Conservation (phyloP, 2,329 filamentous ascomycete genomes). For the Sclerotinia sclerotiorum region DNA sequence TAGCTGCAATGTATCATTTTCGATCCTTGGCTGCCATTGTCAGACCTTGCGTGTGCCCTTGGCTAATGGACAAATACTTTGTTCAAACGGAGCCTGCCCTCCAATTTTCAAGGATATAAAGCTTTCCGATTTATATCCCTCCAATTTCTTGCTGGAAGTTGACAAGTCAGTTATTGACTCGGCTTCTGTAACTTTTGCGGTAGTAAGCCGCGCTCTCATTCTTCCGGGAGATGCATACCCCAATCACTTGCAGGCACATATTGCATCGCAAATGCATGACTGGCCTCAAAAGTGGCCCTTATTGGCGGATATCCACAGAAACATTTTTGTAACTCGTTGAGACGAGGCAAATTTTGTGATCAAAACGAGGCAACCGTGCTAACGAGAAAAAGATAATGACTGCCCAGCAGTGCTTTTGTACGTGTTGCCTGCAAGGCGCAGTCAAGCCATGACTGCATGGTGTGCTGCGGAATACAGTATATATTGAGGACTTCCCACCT, state of each 20-base stretch:
- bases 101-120: neutral
- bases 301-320: slow-evolving; percentile 22
- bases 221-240: slow-evolving; percentile 7
- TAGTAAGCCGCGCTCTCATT: slow-evolving; percentile 14
- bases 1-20: slow-evolving; percentile 1
- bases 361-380: slow-evolving; percentile 35
- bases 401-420: slow-evolving; percentile 26
- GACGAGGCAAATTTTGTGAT: slow-evolving; percentile 24
- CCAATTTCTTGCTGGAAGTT: neutral
- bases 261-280: slow-evolving; percentile 18
- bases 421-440: slow-evolving; percentile 26
- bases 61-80: neutral
- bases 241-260: slow-evolving; percentile 21
- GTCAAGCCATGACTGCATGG: slow-evolving; percentile 28
- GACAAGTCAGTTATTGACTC: slow-evolving; percentile 3
- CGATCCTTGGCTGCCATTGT: slow-evolving; percentile 4
- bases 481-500: slow-evolving; percentile 30
- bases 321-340: slow-evolving; percentile 24
- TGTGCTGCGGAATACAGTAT: slow-evolving; percentile 25
- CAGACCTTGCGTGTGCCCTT: neutral
- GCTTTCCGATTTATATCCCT: neutral
- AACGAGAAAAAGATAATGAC: slow-evolving; percentile 25
- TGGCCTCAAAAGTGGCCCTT: neutral
- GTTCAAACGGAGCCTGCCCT: neutral
- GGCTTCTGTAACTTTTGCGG: slow-evolving; percentile 14